Evolutionary conservation across 2,329 filamentous ascomycete species (phyloP).

Genomic region (Sporothrix luriei): DNA sequence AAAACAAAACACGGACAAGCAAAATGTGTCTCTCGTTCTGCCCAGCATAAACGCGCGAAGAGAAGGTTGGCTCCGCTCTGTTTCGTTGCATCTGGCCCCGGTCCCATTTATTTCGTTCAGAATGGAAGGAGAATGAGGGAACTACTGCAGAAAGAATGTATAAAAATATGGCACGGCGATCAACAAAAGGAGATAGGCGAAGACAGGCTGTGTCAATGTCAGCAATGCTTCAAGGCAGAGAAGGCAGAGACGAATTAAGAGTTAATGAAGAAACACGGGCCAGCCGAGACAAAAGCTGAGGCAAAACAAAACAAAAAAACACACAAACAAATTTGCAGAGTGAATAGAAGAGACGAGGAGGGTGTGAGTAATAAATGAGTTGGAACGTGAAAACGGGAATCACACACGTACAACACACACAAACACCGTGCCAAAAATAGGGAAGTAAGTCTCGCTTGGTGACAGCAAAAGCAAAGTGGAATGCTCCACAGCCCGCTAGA

Average conservation of each 20-base stretch:
- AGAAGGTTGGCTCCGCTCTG: slow-evolving; percentile 22
- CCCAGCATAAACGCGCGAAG: not conserved
- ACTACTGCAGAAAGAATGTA: too few species aligned
- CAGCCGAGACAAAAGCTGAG: not conserved
- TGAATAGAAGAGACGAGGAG: too few species aligned
- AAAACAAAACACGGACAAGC: not conserved
- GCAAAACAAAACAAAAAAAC: not conserved
- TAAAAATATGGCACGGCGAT: not conserved
- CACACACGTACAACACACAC: too few species aligned
- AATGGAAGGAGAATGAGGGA: not conserved
- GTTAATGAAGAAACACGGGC: not conserved
- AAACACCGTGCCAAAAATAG: slow-evolving; percentile 14
- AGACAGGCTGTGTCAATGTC: not conserved
- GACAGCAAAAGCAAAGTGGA: not conserved
- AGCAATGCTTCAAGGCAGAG: not conserved
- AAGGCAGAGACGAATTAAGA: too few species aligned
- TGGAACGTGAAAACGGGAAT: not conserved
- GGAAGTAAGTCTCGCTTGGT: not conserved
- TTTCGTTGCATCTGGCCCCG: slow-evolving; percentile 11
- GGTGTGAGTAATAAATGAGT: too few species aligned
- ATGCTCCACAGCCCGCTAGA: not conserved
- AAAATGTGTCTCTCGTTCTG: not conserved
- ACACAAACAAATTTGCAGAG: not conserved
- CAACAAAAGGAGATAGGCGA: not conserved
- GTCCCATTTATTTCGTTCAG: not conserved